Conservation (phyloP, 257 asterid genomes). For the Nicotiana benthamiana region DNA sequence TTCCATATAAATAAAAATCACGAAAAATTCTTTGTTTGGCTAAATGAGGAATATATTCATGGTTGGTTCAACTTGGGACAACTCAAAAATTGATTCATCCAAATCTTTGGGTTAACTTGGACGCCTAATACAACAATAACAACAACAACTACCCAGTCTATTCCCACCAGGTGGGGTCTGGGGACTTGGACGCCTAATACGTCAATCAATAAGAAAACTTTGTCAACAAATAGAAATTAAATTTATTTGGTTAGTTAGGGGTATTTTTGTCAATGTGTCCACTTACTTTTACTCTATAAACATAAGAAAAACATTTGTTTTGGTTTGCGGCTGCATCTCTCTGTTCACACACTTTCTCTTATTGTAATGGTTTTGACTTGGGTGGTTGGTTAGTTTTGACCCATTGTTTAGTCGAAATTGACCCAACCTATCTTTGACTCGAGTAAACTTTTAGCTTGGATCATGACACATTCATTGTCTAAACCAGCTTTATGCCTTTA, state of each 20-base stretch:
- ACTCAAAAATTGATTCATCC: background rate
- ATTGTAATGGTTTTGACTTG: background rate
- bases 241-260: background rate
- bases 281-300: background rate
- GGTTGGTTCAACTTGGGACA: conserved; percentile 1
- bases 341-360: background rate
- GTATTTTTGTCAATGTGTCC: background rate
- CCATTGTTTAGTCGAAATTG: background rate
- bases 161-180: no score
- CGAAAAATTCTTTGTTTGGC: no score
- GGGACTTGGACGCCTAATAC: background rate
- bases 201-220: background rate
- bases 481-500: background rate
- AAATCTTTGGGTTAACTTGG: background rate
- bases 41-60: background rate
- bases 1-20: no score
- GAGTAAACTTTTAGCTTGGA: background rate
- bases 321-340: background rate
- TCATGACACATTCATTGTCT: background rate
- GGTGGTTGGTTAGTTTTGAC: background rate
- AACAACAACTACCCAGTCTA: no score
- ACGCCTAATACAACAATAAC: background rate
- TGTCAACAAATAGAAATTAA: background rate
- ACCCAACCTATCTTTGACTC: background rate
- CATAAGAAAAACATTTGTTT: background rate